These are phyloP conservation scores for Tuber aestivum DNA, from an alignment of 495 filamentous ascomycete genomes.

Conservation along the genomic window DNA sequence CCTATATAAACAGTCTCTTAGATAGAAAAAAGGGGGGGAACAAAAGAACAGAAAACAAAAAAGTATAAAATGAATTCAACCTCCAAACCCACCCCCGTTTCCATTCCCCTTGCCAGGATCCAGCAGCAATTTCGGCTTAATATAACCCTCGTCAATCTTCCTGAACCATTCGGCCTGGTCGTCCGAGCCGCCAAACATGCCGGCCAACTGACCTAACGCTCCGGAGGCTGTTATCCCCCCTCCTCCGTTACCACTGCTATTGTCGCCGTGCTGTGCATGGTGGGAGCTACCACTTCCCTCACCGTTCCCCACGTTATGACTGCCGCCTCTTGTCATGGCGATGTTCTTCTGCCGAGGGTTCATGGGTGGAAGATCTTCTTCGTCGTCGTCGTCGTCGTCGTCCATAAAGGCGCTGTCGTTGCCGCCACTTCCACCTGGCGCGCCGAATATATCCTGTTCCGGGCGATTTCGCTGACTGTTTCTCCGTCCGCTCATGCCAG, in stretches of 20 bases:
- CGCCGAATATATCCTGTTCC: constrained; percentile 8
- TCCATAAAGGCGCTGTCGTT: constrained; percentile 24
- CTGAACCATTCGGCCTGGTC: constrained; percentile 89
- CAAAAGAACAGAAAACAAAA: neutral
- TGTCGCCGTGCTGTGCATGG: constrained; percentile 50
- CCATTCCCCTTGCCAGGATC: constrained; percentile 56
- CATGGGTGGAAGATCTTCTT: constrained; percentile 37
- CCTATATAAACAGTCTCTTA: neutral
- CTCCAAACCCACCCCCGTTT: constrained; percentile 20
- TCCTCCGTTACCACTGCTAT: neutral
- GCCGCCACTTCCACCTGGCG: neutral
- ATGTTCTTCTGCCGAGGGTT: constrained; percentile 16
- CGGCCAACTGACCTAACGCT: constrained; percentile 61
- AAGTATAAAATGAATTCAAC: constrained; percentile 6
- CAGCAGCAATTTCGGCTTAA: constrained; percentile 86
- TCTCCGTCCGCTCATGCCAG: constrained; percentile 19
- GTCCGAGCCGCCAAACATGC: constrained; percentile 64
- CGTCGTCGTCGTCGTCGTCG: constrained; percentile 18
- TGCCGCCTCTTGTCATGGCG: constrained; percentile 9
- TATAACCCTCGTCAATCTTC: constrained; percentile 91
- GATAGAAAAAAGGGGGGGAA: constrained; percentile 2
- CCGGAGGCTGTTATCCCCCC: constrained; percentile 51
- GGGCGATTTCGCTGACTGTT: constrained; percentile 18
- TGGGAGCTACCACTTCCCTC: constrained; percentile 40
- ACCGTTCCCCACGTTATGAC: constrained; percentile 12